Conservation (phyloP, 2,329 filamentous ascomycete genomes). For the Fusarium tuaranense region DNA sequence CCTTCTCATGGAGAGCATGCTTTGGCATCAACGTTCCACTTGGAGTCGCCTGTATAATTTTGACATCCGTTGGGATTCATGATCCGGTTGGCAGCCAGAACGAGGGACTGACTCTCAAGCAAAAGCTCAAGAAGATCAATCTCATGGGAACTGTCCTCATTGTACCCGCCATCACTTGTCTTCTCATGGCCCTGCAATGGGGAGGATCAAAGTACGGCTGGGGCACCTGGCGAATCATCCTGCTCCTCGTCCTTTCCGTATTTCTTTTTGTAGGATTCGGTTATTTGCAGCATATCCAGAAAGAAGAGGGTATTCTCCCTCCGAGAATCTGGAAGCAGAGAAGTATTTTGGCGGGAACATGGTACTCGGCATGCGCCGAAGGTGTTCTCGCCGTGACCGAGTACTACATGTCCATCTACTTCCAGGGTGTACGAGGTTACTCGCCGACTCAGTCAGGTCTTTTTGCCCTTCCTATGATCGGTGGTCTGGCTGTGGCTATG, state of each 20-base stretch:
- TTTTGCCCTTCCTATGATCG: slow-evolving; percentile 39
- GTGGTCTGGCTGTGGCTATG: slow-evolving; percentile 25
- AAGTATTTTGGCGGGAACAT: slow-evolving; percentile 40
- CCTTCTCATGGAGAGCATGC: slow-evolving; percentile 40
- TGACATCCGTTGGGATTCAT: slow-evolving; percentile 35
- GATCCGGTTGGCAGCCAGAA: slow-evolving; percentile 7
- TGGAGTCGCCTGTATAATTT: slow-evolving; percentile 22
- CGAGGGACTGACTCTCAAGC: slow-evolving; percentile 9
- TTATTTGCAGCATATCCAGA: slow-evolving; percentile 35
- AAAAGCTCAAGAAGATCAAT: slow-evolving; percentile 35
- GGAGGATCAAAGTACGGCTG: slow-evolving; percentile 39
- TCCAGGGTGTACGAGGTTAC: slow-evolving; percentile 40
- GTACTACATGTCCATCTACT: slow-evolving; percentile 44
- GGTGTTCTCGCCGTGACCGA: slow-evolving; percentile 38
- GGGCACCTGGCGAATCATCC: slow-evolving; percentile 36
- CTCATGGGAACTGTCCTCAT: slow-evolving; percentile 24
- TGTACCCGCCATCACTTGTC: slow-evolving; percentile 31
- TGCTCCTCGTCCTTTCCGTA: slow-evolving; percentile 22
- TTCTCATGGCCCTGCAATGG: slow-evolving; percentile 43
- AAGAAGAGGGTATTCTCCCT: slow-evolving; percentile 29
- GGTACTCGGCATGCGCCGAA: slow-evolving; percentile 38
- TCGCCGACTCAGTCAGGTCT: slow-evolving; percentile 32
- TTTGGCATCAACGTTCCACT: slow-evolving; percentile 40
- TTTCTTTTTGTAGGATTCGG: slow-evolving; percentile 26
- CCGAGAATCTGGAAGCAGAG: slow-evolving; percentile 38